phyloP scores from a whole-genome alignment of 73 alveolate species.

The Symbiodinium natans region DNA sequence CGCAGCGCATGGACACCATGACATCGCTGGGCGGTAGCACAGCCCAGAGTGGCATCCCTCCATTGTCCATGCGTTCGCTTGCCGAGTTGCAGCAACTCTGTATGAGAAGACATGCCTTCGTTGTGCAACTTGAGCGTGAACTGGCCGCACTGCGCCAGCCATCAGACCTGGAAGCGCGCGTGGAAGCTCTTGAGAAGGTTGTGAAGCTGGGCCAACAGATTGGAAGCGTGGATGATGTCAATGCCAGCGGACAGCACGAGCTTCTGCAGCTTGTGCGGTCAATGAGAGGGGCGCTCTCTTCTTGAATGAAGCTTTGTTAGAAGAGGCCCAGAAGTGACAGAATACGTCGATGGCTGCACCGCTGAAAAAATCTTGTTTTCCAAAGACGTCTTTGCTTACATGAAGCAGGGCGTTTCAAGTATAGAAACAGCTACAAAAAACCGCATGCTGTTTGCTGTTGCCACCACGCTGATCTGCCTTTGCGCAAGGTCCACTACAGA shows the following conservation, averaged over 20 bases:
- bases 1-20: conserved; percentile 9
- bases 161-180: background rate
- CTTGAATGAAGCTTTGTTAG: too few species aligned
- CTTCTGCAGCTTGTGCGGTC: conserved; percentile 2
- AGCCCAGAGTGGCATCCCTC: background rate
- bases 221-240: background rate
- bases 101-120: background rate
- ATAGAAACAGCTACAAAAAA: too few species aligned
- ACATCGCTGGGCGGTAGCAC: background rate
- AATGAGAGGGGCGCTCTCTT: background rate
- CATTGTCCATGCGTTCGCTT: background rate
- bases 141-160: conserved; percentile 1
- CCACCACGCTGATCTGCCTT: too few species aligned
- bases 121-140: background rate
- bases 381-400: too few species aligned
- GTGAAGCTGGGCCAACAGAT: conserved; percentile 9
- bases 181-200: background rate
- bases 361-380: too few species aligned
- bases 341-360: too few species aligned
- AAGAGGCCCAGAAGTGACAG: too few species aligned
- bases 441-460: too few species aligned
- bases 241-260: background rate
- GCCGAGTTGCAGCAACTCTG: background rate
- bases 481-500: background rate
- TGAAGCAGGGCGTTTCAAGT: too few species aligned